Evolutionary conservation across 2,329 filamentous ascomycete genomes (phyloP).

Genomic region (Fusarium decemcellulare): DNA sequence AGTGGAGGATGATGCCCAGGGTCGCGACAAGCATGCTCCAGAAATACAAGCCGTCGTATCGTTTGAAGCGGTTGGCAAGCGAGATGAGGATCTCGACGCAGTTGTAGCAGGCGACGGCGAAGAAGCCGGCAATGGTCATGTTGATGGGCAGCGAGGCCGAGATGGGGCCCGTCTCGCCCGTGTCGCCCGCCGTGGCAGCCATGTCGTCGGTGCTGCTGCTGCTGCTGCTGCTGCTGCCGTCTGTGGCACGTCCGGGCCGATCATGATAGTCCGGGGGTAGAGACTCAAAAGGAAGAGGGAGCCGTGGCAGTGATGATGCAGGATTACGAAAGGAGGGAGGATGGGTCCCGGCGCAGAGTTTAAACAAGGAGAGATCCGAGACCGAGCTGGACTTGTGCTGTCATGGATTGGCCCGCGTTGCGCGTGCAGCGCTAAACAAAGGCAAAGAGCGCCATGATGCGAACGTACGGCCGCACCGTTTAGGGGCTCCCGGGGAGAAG

Average conservation of each 20-base stretch:
- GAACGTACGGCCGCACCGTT: no score
- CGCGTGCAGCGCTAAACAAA: no score
- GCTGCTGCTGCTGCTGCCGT: not conserved
- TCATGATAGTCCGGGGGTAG: not conserved
- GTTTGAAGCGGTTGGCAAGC: conserved; percentile 33
- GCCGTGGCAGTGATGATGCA: not conserved
- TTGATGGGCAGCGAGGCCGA: conserved; percentile 25
- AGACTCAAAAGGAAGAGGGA: not conserved
- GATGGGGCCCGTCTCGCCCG: conserved; percentile 34
- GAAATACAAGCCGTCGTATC: conserved; percentile 34
- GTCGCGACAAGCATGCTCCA: conserved; percentile 36
- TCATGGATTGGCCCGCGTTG: no score
- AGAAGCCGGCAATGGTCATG: conserved; percentile 38
- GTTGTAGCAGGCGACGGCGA: conserved; percentile 37
- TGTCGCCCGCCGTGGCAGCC: conserved; percentile 26
- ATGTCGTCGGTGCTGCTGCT: conserved; percentile 27
- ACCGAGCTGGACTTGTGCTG: not conserved
- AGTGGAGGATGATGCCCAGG: conserved; percentile 27
- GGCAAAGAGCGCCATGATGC: no score
- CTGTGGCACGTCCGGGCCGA: conserved; percentile 5
- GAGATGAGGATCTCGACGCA: conserved; percentile 39
- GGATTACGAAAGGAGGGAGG: not conserved
- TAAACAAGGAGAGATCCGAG: not conserved
- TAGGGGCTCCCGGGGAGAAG: no score
- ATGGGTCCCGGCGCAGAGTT: not conserved